Evolutionary conservation across 177 flowering plant species (phyloP).

Genomic region (Vitis hybrid): DNA sequence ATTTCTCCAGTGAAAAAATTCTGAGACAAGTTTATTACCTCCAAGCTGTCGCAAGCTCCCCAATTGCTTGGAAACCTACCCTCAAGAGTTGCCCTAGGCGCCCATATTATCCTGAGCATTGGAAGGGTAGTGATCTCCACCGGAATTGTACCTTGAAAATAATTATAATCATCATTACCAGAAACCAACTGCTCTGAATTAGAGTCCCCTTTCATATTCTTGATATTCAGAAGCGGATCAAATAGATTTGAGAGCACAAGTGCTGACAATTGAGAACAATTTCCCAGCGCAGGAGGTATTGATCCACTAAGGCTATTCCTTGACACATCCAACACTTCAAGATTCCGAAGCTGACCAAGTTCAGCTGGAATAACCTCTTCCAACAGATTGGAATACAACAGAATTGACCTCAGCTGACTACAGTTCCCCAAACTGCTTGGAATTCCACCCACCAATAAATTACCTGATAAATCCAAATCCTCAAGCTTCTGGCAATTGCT

Average conservation of each 20-base stretch:
- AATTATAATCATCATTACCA: slow-evolving; percentile 60
- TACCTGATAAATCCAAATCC: slow-evolving; percentile 60
- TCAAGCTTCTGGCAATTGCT: slow-evolving; percentile 45
- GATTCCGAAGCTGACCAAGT: slow-evolving; percentile 47
- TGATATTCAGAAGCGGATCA: slow-evolving; percentile 36
- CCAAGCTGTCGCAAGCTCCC: slow-evolving; percentile 74
- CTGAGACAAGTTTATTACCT: slow-evolving; percentile 73
- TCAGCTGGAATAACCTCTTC: slow-evolving; percentile 52
- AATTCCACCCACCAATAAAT: slow-evolving; percentile 42
- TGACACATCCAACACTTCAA: slow-evolving; percentile 69
- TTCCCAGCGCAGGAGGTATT: slow-evolving; percentile 54
- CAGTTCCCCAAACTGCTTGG: slow-evolving; percentile 59
- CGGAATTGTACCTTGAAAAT: slow-evolving; percentile 72
- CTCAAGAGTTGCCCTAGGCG: slow-evolving; percentile 64
- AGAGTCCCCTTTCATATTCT: slow-evolving; percentile 8
- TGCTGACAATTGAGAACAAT: slow-evolving; percentile 52
- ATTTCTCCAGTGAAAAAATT: slow-evolving; percentile 62
- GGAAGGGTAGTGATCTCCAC: slow-evolving; percentile 48
- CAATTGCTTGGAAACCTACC: slow-evolving; percentile 62
- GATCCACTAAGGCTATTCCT: slow-evolving; percentile 59
- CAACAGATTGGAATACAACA: slow-evolving; percentile 54
- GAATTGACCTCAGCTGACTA: slow-evolving; percentile 32
- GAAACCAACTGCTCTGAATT: slow-evolving; percentile 15
- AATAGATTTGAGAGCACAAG: slow-evolving; percentile 68
- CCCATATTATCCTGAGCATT: slow-evolving; percentile 83